Percentiles rank a stretch among this genome's conserved stretches.
Conservation (phyloP, 1,139 yeast genomes). For the Diutina sp. region DNA sequence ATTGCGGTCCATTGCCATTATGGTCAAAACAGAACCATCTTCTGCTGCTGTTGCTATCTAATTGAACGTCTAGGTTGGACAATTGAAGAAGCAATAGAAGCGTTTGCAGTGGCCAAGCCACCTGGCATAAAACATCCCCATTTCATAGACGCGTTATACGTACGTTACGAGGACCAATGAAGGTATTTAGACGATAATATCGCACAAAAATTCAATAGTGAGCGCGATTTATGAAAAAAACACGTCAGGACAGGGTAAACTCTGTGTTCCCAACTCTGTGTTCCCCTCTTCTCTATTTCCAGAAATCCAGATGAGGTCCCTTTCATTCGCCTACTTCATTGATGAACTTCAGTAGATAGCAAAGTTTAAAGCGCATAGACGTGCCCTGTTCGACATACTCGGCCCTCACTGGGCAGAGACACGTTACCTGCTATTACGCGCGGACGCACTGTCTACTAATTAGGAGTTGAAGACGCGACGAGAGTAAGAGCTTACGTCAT, state of each 20-base stretch:
- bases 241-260: too few relatives aligned
- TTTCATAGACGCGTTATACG: conserved; percentile 61
- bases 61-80: conserved; percentile 48
- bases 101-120: conserved; percentile 42
- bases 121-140: conserved; percentile 77
- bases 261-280: too few relatives aligned
- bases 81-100: conserved; percentile 51
- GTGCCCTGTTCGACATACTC: background rate
- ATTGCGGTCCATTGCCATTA: conserved; percentile 72
- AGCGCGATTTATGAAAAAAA: too few relatives aligned
- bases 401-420: background rate
- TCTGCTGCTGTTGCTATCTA: conserved; percentile 56
- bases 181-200: background rate
- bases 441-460: background rate
- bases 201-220: background rate
- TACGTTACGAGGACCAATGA: conserved; percentile 35
- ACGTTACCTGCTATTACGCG: background rate
- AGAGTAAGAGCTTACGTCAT: too few relatives aligned
- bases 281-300: too few relatives aligned
- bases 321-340: too few relatives aligned
- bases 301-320: too few relatives aligned
- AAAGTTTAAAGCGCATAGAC: background rate
- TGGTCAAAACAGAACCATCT: conserved; percentile 74
- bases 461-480: background rate
- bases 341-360: too few relatives aligned